Evolutionary conservation across 2,329 filamentous ascomycete species (phyloP).

Genomic region (Aspergillus quadricinctus): DNA sequence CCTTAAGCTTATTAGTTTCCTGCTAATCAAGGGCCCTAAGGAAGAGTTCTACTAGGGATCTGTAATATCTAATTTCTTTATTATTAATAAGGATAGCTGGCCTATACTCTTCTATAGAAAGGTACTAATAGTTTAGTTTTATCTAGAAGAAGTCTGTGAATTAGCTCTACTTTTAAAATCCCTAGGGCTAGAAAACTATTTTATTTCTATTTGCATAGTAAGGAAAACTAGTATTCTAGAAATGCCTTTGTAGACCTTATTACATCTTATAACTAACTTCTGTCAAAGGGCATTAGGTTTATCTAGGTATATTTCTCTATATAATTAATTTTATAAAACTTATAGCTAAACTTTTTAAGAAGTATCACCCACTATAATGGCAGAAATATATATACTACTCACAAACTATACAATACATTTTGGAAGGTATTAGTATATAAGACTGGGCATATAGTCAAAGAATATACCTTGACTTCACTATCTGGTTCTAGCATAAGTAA

Average conservation of each 20-base stretch:
- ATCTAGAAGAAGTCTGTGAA: not conserved
- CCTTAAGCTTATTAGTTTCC: not conserved
- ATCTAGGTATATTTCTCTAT: not conserved
- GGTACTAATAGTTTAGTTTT: not conserved
- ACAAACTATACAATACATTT: not conserved
- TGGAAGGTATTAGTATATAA: not conserved
- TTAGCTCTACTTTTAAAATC: not conserved
- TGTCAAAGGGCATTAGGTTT: not conserved
- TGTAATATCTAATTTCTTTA: not conserved
- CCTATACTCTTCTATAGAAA: not conserved
- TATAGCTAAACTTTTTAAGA: no score
- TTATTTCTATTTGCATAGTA: not conserved
- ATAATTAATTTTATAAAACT: no score
- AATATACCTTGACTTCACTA: not conserved
- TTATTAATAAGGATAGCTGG: conserved; percentile 4
- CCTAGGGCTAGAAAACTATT: not conserved
- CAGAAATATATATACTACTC: not conserved
- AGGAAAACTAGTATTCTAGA: not conserved
- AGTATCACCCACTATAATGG: no score
- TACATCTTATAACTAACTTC: conserved; percentile 1
- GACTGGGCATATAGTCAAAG: not conserved
- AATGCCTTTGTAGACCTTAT: not conserved
- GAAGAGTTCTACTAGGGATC: not conserved
- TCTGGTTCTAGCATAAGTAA: not conserved
- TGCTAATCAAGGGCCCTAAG: not conserved